These are phyloP conservation scores for Theobroma grandiflorum DNA, from an alignment of 441 rosid species.

Conservation along the genomic window DNA sequence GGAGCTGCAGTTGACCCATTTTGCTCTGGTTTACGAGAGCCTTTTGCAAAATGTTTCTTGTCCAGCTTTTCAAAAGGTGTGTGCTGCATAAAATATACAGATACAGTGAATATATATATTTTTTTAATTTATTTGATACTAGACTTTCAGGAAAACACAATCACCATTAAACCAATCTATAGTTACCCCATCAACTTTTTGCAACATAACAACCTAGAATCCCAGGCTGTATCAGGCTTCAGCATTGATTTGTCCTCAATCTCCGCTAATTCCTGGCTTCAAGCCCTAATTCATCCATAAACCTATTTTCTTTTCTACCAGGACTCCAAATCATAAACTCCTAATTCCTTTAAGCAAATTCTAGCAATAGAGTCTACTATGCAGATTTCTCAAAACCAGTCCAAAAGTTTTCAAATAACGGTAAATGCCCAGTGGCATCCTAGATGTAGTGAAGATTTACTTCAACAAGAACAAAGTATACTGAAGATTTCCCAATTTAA, in stretches of 20 bases:
- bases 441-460: slow-evolving; percentile 8
- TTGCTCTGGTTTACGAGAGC: slow-evolving; percentile 53
- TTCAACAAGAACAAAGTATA: not conserved
- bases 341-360: not conserved
- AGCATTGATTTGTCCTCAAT: not conserved
- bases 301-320: not conserved
- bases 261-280: not conserved
- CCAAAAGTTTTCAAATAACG: not conserved
- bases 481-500: not conserved
- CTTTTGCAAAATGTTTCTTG: slow-evolving; percentile 90
- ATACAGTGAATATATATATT: slow-evolving; percentile 7
- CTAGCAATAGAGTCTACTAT: slow-evolving; percentile 8
- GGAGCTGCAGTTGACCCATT: slow-evolving; percentile 56
- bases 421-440: slow-evolving; percentile 6
- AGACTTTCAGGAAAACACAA: not conserved
- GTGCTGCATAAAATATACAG: slow-evolving; percentile 54
- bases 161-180: not conserved
- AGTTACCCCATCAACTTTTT: not conserved
- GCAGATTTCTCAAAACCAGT: not conserved
- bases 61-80: slow-evolving; percentile 85
- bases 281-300: not conserved
- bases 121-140: not conserved
- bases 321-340: not conserved
- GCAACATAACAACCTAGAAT: not conserved
- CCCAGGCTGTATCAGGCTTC: not conserved